phyloP scores from a whole-genome alignment of 257 asterid species.

The Penstemon newberryi region DNA sequence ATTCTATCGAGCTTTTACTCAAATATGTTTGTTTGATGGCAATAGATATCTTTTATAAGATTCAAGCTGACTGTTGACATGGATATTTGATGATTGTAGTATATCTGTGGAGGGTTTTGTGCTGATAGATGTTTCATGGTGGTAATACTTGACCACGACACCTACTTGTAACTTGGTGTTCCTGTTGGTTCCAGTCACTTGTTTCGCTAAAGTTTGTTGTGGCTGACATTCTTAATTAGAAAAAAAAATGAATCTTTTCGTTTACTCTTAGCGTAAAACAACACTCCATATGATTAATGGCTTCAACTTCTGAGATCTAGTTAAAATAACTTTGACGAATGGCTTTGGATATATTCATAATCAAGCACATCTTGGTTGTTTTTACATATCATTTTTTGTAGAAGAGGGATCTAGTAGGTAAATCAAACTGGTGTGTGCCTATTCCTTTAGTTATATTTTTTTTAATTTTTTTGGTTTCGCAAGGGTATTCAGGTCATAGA shows the following conservation, averaged over 20 bases:
- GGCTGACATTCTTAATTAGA: constrained; percentile 4
- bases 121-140: neutral
- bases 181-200: neutral
- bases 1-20: neutral
- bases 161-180: neutral
- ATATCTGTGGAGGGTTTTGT: neutral
- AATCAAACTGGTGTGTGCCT: no score
- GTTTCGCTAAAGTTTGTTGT: neutral
- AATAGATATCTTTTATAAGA: neutral
- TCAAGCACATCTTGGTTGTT: neutral
- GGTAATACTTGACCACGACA: neutral
- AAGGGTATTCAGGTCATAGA: no score
- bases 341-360: neutral
- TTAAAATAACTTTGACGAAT: neutral
- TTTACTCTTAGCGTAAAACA: neutral
- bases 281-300: neutral
- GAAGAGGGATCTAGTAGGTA: constrained; percentile 3
- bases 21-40: constrained; percentile 13
- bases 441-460: no score
- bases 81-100: constrained; percentile 6
- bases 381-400: neutral
- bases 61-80: neutral
- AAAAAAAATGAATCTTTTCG: neutral
- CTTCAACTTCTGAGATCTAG: neutral
- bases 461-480: no score